Base-by-base conservation (phyloP, 371 early-diverging fungal species). In the Batkoa obscura region DNA sequence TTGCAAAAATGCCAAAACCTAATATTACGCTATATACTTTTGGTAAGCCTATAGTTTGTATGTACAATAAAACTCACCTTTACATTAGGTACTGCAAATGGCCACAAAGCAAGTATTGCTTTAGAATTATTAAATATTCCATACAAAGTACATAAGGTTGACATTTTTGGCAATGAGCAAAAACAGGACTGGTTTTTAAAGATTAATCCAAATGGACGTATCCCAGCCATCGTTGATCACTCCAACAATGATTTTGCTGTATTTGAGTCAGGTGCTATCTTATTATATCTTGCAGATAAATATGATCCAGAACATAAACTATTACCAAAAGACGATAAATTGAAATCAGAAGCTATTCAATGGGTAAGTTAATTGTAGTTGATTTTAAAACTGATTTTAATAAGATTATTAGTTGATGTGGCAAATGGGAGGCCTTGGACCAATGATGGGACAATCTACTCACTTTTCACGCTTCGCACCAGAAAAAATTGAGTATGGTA, bases 261-360 rank as follows among this genome's bases (percentile, higher is more conserved):
- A 10, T 72, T 73, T 54, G 76, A 75, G 54, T 61, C 60, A 31
- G 73, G 72, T 15, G 76, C 76, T 9, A 75, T 75, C 43, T 58
- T 75, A 54, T 52, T 71, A n/a, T 75, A 73, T 59, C 62, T 75
- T 5, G 69, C 68, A 12, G 70, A 75, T 36, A 61, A 66, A 58
- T 70, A 73, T 59, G 76, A 75, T 60, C 67, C 65, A 13, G 59
- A 72, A 34, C 66, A 70, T 61, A 59, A 57, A 35, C 43, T 75
- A 15, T 54, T 66, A 15, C 65, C 72, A 17, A 55, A 58, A 2
- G 73, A 72, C 52, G 60, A 70, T 42, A 64, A 70, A 13, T 46
- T 56, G 50, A 59, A 62, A 30, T 64, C 64, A 41, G 63, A 69
- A 58, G 70, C 63, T 13, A 66, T 68, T 17, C 72, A 72, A 60